Evolutionary conservation across 208 protist genomes (phyloP).

Genomic region (Trypanosoma caninum): DNA sequence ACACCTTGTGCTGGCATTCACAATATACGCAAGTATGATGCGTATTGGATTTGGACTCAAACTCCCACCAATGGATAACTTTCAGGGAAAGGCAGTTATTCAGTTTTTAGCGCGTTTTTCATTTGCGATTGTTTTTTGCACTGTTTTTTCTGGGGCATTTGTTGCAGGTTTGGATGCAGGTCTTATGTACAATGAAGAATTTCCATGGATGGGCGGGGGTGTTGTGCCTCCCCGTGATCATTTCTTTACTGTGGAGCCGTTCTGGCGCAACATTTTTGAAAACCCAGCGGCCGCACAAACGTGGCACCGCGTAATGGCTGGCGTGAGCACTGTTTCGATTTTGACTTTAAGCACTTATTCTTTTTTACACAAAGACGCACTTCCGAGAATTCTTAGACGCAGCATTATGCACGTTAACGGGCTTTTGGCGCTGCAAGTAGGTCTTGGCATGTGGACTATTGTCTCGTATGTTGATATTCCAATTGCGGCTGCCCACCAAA

Average conservation of each 20-base stretch:
- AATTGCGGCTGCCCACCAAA: constrained; percentile 86
- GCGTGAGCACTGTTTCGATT: constrained; percentile 45
- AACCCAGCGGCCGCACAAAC: constrained; percentile 80
- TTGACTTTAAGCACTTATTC: constrained; percentile 49
- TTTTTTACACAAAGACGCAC: constrained; percentile 26
- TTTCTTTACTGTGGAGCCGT: constrained; percentile 52
- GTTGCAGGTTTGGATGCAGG: constrained; percentile 90
- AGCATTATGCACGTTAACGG: constrained; percentile 63
- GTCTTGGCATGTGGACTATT: constrained; percentile 92
- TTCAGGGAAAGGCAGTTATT: constrained; percentile 39
- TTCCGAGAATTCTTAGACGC: constrained; percentile 38
- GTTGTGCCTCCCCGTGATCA: constrained; percentile 72
- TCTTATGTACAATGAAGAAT: constrained; percentile 88
- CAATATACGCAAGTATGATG: constrained; percentile 90
- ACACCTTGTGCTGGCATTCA: constrained; percentile 94
- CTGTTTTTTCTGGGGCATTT: constrained; percentile 84
- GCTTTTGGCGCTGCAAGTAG: constrained; percentile 70
- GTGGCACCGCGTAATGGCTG: constrained; percentile 68
- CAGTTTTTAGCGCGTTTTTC: constrained; percentile 53
- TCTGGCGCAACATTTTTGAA: constrained; percentile 85
- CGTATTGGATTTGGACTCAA: constrained; percentile 72
- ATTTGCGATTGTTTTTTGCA: constrained; percentile 68
- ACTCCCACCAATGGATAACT: constrained; percentile 35
- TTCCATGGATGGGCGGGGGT: constrained; percentile 86
- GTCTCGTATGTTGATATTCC: constrained; percentile 89